Percentiles rank a stretch among this genome's conserved stretches.
phyloP scores from a whole-genome alignment of 1,284 basidiomycete genomes.

The Cryptococcus sp. region DNA sequence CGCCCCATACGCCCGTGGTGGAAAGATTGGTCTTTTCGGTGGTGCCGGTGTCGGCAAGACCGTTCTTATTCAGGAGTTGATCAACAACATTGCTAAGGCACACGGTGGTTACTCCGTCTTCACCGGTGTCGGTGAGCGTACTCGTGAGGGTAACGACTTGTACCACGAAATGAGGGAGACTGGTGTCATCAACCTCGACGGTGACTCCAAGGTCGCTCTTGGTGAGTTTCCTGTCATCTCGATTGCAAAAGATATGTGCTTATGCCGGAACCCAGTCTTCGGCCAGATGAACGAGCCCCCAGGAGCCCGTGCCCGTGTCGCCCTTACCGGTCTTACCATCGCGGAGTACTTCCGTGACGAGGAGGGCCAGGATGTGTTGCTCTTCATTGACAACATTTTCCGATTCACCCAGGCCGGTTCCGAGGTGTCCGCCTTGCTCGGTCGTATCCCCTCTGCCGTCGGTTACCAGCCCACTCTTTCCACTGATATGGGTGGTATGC shows the following conservation, averaged over 20 bases:
- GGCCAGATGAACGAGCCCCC: slow-evolving; percentile 99
- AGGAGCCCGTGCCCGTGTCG: slow-evolving; percentile 99
- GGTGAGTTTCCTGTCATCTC: slow-evolving; percentile 16
- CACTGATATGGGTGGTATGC: slow-evolving; percentile 99
- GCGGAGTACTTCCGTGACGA: slow-evolving; percentile 99
- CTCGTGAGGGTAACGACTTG: slow-evolving; percentile 99
- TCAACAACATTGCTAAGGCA: slow-evolving; percentile 99
- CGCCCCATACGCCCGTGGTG: slow-evolving; percentile 98
- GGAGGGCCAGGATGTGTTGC: slow-evolving; percentile 98
- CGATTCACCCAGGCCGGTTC: slow-evolving; percentile 99
- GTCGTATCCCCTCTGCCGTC: slow-evolving; percentile 99
- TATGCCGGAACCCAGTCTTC: slow-evolving; percentile 66
- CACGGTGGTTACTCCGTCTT: slow-evolving; percentile 99
- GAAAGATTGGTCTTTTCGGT: slow-evolving; percentile 99
- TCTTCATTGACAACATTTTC: slow-evolving; percentile 99
- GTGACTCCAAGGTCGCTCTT: slow-evolving; percentile 98
- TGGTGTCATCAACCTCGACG: slow-evolving; percentile 98
- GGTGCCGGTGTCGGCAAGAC: slow-evolving; percentile 99
- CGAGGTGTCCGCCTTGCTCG: slow-evolving; percentile 97
- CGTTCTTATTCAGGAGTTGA: slow-evolving; percentile 93
- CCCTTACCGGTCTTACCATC: slow-evolving; percentile 96
- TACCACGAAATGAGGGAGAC: slow-evolving; percentile 99
- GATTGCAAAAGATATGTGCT: not conserved
- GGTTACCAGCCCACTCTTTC: slow-evolving; percentile 99
- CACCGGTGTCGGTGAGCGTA: slow-evolving; percentile 96